A percentile compares a stretch with the other conserved stretches of the same genome.
These are phyloP conservation scores for Emmonsia crescens DNA, from an alignment of 2,329 filamentous ascomycete species.

Conservation along the genomic window DNA sequence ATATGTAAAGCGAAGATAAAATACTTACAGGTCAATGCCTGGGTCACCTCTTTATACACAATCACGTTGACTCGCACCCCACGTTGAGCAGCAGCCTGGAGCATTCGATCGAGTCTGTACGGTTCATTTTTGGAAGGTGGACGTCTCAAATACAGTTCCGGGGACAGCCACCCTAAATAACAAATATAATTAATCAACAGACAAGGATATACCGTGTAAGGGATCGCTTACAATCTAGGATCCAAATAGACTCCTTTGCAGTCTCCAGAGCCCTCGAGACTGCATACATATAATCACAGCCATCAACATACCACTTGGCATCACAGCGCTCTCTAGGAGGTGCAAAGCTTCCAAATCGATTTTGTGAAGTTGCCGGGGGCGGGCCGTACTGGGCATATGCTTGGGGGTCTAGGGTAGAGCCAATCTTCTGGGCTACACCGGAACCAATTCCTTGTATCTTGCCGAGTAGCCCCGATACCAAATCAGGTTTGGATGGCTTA, in stretches of 20 bases:
- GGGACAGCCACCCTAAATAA: constrained; percentile 73
- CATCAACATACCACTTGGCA: constrained; percentile 96
- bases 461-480: constrained; percentile 40
- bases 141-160: constrained; percentile 72
- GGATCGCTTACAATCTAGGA: constrained; percentile 67
- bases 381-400: constrained; percentile 36
- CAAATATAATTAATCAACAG: constrained; percentile 66
- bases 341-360: constrained; percentile 85
- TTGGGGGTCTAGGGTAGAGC: constrained; percentile 38
- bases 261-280: constrained; percentile 82
- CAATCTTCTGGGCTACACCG: constrained; percentile 41
- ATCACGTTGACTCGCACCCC: constrained; percentile 92
- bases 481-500: constrained; percentile 25
- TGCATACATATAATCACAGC: constrained; percentile 89
- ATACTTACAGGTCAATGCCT: constrained; percentile 64
- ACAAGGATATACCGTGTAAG: constrained; percentile 45
- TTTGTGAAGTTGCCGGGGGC: constrained; percentile 56
- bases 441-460: constrained; percentile 44
- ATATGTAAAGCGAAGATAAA: constrained; percentile 4
- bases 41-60: constrained; percentile 84
- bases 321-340: constrained; percentile 75
- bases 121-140: constrained; percentile 74
- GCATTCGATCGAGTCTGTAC: constrained; percentile 72
- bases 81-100: constrained; percentile 81
- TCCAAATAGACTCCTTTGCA: constrained; percentile 89